Conservation (phyloP, 305 asterid species). For the Stenogyne calaminthoides region DNA sequence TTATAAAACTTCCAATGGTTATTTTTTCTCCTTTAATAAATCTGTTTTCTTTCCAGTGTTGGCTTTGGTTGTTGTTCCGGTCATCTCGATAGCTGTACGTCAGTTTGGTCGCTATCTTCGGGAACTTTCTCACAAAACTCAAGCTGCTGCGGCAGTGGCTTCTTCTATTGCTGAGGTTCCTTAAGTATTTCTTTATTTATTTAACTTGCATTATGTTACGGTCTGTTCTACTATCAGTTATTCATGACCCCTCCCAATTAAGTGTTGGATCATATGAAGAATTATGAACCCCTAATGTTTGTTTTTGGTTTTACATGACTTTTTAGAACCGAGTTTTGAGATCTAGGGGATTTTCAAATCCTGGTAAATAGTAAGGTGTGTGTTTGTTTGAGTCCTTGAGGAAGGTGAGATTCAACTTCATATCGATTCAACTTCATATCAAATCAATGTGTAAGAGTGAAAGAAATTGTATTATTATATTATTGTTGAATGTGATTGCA, state of each 20-base stretch:
- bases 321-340: no score
- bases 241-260: background rate
- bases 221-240: constrained; percentile 7
- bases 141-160: constrained; percentile 92
- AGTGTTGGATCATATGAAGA: background rate
- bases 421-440: no score
- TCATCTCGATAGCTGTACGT: constrained; percentile 66
- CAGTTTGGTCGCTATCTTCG: constrained; percentile 75
- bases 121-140: constrained; percentile 85
- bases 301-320: no score
- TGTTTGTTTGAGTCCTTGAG: no score
- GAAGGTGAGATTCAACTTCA: no score
- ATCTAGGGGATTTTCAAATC: no score
- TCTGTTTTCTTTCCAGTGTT: constrained; percentile 47
- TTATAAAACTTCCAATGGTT: background rate
- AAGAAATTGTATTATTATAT: no score
- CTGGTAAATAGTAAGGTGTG: no score
- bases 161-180: constrained; percentile 87
- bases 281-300: no score
- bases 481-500: no score
- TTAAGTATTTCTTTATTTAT: constrained; percentile 9
- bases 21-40: constrained; percentile 16
- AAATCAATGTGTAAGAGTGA: no score
- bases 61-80: constrained; percentile 81
- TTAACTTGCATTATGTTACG: constrained; percentile 2